Evolutionary conservation across 176 grass and related monocot species (phyloP).

Genomic region (Avena atlantica): DNA sequence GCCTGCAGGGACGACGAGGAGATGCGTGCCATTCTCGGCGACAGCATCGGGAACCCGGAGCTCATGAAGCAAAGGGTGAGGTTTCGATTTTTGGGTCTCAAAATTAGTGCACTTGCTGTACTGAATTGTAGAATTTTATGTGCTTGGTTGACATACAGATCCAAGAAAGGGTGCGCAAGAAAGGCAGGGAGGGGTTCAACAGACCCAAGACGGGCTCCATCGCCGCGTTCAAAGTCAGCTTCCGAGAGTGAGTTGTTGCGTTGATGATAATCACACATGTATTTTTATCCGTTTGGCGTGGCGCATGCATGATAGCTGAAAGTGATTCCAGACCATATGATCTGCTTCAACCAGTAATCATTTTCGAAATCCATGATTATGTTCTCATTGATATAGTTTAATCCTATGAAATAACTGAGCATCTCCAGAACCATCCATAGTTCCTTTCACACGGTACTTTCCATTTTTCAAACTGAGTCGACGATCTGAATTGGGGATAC

Average conservation of each 20-base stretch:
- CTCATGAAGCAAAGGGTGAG: slow-evolving; percentile 91
- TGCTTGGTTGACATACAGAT: slow-evolving; percentile 51
- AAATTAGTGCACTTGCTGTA: background rate
- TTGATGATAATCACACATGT: background rate
- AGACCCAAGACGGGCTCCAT: slow-evolving; percentile 82
- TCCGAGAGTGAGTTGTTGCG: slow-evolving; percentile 71
- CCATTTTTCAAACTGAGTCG: background rate
- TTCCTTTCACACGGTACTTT: background rate
- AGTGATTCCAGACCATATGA: background rate
- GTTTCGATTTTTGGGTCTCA: background rate
- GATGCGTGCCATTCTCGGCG: slow-evolving; percentile 83
- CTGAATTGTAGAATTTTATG: background rate
- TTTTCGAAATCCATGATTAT: background rate
- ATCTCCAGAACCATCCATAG: too few relatives aligned
- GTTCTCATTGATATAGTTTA: background rate
- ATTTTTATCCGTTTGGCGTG: background rate
- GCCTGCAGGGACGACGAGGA: slow-evolving; percentile 84
- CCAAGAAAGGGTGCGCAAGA: slow-evolving; percentile 77
- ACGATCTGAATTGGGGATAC: background rate
- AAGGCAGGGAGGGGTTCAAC: slow-evolving; percentile 74
- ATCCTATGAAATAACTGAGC: too few relatives aligned
- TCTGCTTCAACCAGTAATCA: background rate
- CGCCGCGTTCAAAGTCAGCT: slow-evolving; percentile 89
- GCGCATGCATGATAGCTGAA: background rate
- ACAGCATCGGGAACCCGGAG: slow-evolving; percentile 92